Conservation (phyloP, 306 rosid genomes). For the Cucurbita ficifolia region DNA sequence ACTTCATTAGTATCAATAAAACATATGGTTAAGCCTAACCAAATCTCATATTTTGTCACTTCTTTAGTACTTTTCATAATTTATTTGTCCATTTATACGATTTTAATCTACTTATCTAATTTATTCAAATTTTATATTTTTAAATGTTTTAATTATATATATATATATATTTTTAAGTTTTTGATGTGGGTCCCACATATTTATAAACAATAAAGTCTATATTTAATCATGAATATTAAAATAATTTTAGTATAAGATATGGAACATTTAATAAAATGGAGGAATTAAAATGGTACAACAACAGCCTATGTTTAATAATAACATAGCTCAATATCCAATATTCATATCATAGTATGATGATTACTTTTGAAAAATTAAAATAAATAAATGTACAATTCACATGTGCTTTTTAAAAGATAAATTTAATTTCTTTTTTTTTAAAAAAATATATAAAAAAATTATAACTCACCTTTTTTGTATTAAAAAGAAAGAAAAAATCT, state of each 20-base stretch:
- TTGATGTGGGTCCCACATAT: no score
- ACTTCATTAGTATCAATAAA: not conserved
- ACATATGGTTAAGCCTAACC: not conserved
- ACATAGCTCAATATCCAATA: not conserved
- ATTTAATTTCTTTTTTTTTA: not conserved
- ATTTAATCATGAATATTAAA: not conserved
- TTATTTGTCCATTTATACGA: no score
- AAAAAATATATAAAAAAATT: not conserved
- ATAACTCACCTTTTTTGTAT: not conserved
- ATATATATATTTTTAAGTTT: no score
- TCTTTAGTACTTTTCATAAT: no score
- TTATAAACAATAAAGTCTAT: no score
- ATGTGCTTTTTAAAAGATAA: constrained; percentile 2
- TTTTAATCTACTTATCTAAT: no score
- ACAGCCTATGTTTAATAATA: not conserved
- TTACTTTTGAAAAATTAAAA: not conserved
- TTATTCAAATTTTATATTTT: no score
- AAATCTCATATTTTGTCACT: not conserved
- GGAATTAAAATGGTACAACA: not conserved
- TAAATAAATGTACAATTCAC: not conserved
- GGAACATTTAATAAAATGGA: not conserved
- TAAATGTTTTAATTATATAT: no score
- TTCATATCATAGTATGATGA: constrained; percentile 2
- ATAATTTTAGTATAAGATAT: not conserved
- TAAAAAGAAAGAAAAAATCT: not conserved